Percentiles rank a stretch among this genome's conserved stretches.
Evolutionary conservation across 495 filamentous ascomycete genomes (phyloP).

Genomic region (Xylaria castorea): DNA sequence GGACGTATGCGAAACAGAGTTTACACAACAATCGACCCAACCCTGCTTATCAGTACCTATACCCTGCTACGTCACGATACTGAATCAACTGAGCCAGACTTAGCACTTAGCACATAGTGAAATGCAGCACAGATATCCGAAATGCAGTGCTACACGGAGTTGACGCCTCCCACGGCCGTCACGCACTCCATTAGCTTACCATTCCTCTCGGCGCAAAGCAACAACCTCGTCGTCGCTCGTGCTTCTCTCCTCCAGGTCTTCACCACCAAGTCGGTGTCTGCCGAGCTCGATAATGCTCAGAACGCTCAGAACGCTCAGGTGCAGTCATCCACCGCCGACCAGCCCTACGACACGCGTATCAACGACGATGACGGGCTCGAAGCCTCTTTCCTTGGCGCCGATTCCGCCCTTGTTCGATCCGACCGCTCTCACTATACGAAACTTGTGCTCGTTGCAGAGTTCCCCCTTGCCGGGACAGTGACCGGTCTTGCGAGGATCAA

Average conservation of each 20-base stretch:
- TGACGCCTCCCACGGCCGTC: constrained; percentile 90
- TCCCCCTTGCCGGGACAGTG: constrained; percentile 79
- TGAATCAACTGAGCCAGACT: not conserved
- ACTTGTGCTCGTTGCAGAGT: constrained; percentile 87
- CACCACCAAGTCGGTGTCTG: constrained; percentile 59
- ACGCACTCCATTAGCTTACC: constrained; percentile 83
- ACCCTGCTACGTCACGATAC: not conserved
- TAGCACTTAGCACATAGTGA: constrained; percentile 27
- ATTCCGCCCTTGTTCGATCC: constrained; percentile 58
- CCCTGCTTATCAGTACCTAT: not conserved
- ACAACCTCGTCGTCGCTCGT: constrained; percentile 87
- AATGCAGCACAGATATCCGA: constrained; percentile 33
- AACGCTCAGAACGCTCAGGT: constrained; percentile 40
- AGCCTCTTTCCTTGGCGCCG: constrained; percentile 63
- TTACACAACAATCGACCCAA: not conserved
- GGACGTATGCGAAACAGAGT: not conserved
- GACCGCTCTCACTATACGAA: constrained; percentile 70
- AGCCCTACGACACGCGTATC: constrained; percentile 51
- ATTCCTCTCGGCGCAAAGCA: constrained; percentile 74
- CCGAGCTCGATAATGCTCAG: constrained; percentile 56
- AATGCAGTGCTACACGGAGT: constrained; percentile 82
- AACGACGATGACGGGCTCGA: constrained; percentile 68
- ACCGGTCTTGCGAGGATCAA: constrained; percentile 81
- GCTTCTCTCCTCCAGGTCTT: constrained; percentile 93
- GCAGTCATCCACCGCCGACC: constrained; percentile 34